Evolutionary conservation across 176 grass and related monocot species (phyloP), one percentile per base, ranked within the genome.

Genomic region (Leersia perrieri): DNA sequence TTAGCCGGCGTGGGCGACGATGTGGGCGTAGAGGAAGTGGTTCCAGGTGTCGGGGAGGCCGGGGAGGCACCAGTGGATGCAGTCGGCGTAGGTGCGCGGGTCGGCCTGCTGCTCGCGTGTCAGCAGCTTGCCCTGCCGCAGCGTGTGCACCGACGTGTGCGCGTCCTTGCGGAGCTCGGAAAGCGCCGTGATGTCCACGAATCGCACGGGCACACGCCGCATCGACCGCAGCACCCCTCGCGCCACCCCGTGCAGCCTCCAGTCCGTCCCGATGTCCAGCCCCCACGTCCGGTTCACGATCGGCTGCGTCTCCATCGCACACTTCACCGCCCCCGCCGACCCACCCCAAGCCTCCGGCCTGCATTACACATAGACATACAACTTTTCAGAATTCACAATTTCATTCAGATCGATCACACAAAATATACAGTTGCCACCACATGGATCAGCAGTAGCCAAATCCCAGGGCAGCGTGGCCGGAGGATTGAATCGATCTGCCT

Each of bases 301-400:
- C 32, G 92, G 92, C 73, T 82, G 83, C 60, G 92, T 94, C 81
- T 94, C 89, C 92, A 92, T 89, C 7, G 92, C 92, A 61, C 89
- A 90, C 75, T 90, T 90, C 3, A 90, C 14, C 33, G 84, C 89
- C 1, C 38, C 76, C 5, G 63, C 32, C 40, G 74, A 75, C 10
- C 64, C 88, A 2, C 80, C 89, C 89, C 89, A 90, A 0, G 64
- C 84, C n/a, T 75, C 55, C 0, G 84, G 84, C 84, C 88, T 87
- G 84, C 38, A 69, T 9, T 38, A n/a, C n/a, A n/a, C n/a, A n/a
- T n/a, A n/a, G n/a, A n/a, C n/a, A n/a, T n/a, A n/a, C n/a, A n/a
- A n/a, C n/a, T n/a, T n/a, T n/a, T n/a, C n/a, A n/a, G n/a, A n/a
- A 45, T 16, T 15, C 44, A 14, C 42, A 15, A 13, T 45, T 45